Conservation (phyloP, 163 green algal species). For the Scenedesmus sp. region DNA sequence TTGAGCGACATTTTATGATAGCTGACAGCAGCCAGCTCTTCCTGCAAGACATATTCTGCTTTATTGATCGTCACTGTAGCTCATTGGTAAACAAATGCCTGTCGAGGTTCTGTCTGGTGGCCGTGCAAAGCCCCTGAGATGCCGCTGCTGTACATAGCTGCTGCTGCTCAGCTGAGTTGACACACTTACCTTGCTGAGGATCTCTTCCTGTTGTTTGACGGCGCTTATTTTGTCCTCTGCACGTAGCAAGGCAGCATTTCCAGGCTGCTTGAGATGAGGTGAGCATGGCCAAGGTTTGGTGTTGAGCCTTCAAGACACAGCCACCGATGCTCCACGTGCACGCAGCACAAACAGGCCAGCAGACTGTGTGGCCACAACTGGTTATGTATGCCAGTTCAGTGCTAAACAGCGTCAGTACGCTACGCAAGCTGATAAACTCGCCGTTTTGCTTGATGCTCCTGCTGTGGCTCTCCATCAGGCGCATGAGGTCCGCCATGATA, state of each 20-base stretch:
- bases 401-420: not conserved
- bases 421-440: not conserved
- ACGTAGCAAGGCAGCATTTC: no score
- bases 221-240: slow-evolving; percentile 36
- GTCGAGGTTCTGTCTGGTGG: not conserved
- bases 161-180: not conserved
- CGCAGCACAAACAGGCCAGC: no score
- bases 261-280: no score
- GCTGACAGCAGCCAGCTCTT: not conserved
- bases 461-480: slow-evolving; percentile 14
- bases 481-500: slow-evolving; percentile 34
- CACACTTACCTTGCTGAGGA: not conserved
- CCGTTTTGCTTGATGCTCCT: slow-evolving; percentile 14
- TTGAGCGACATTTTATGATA: not conserved
- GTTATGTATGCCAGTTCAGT: not conserved
- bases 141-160: not conserved
- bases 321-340: not conserved
- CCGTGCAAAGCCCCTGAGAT: not conserved
- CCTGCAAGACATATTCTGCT: not conserved
- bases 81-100: no score
- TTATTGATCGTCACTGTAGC: not conserved
- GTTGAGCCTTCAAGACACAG: not conserved
- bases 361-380: not conserved
- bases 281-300: not conserved
- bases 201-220: slow-evolving; percentile 22